phyloP scores from a whole-genome alignment of 306 rosid genomes.

The Potentilla sterilis region DNA sequence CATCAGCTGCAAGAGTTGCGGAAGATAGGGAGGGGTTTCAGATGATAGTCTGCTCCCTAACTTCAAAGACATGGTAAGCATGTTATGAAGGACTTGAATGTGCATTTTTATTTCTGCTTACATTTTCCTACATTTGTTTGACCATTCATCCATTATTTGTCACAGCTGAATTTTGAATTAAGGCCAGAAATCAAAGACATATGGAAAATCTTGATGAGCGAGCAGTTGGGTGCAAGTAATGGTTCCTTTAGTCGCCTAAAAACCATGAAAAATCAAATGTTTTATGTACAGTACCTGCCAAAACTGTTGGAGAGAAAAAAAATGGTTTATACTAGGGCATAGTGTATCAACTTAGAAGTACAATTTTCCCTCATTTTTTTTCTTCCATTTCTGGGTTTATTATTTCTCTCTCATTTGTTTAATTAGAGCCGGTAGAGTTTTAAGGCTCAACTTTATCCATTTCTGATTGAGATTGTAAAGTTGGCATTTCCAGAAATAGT shows the following conservation, averaged over 20 bases:
- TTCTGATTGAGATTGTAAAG: slow-evolving; percentile 11
- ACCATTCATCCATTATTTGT: slow-evolving; percentile 12
- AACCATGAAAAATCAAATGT: slow-evolving; percentile 20
- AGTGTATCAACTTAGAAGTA: not conserved
- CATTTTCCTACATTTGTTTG: slow-evolving; percentile 10
- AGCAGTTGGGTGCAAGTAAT: slow-evolving; percentile 9
- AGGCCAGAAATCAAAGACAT: slow-evolving; percentile 17
- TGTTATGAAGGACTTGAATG: not conserved
- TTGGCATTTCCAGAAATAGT: slow-evolving; percentile 7
- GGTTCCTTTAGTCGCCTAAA: slow-evolving; percentile 17
- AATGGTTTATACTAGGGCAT: not conserved
- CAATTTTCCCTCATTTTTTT: not conserved
- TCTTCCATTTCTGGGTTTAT: not conserved
- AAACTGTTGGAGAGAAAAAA: not conserved
- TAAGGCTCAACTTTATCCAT: not conserved
- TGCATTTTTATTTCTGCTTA: not conserved
- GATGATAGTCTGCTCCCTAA: slow-evolving; percentile 36
- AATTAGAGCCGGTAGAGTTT: not conserved
- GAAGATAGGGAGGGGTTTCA: slow-evolving; percentile 39
- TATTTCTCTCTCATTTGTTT: not conserved
- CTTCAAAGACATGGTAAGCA: slow-evolving; percentile 28
- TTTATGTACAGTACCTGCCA: slow-evolving; percentile 17
- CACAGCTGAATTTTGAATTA: slow-evolving; percentile 30
- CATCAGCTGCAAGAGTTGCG: slow-evolving; percentile 57
- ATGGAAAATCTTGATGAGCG: not conserved